A percentile compares a stretch with the other conserved stretches of the same genome.
Conservation (phyloP, 139 green algal genomes). For the Micromonas commoda region DNA sequence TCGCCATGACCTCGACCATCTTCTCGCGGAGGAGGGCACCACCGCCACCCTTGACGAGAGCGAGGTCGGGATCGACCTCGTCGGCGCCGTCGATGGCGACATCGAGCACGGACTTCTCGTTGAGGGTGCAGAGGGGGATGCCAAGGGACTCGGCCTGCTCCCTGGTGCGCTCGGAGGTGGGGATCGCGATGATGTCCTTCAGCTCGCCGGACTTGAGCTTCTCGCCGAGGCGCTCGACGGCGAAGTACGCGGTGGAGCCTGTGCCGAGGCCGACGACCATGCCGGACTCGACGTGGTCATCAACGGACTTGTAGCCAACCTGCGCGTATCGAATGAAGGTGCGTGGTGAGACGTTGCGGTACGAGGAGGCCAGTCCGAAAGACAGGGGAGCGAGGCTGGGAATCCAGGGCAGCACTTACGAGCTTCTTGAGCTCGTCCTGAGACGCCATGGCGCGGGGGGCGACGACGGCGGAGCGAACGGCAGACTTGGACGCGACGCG, state of each 20-base stretch:
- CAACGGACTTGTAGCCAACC: constrained; percentile 84
- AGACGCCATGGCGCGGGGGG: background rate
- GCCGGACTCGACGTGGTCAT: constrained; percentile 91
- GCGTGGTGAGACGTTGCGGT: too few species aligned
- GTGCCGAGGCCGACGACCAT: constrained; percentile 96
- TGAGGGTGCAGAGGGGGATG: constrained; percentile 93
- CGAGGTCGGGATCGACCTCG: constrained; percentile 91
- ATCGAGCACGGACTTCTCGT: constrained; percentile 88
- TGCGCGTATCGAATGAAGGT: too few species aligned
- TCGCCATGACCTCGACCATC: constrained; percentile 93
- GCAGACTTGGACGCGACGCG: background rate
- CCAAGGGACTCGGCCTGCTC: constrained; percentile 82
- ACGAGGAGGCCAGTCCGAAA: too few species aligned
- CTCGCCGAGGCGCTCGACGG: constrained; percentile 90
- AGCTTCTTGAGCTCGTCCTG: constrained; percentile 95
- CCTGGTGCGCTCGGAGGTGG: constrained; percentile 85
- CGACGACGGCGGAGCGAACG: background rate
- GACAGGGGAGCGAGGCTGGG: too few species aligned
- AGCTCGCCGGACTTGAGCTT: constrained; percentile 76
- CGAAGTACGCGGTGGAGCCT: constrained; percentile 97
- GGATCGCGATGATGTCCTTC: constrained; percentile 92
- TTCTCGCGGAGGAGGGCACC: constrained; percentile 97
- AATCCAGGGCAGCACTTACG: too few species aligned
- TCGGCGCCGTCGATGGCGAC: constrained; percentile 97
- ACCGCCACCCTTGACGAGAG: constrained; percentile 96